Base-by-base conservation (phyloP, 805 yeast species). In the Spathaspora gorwiae region DNA sequence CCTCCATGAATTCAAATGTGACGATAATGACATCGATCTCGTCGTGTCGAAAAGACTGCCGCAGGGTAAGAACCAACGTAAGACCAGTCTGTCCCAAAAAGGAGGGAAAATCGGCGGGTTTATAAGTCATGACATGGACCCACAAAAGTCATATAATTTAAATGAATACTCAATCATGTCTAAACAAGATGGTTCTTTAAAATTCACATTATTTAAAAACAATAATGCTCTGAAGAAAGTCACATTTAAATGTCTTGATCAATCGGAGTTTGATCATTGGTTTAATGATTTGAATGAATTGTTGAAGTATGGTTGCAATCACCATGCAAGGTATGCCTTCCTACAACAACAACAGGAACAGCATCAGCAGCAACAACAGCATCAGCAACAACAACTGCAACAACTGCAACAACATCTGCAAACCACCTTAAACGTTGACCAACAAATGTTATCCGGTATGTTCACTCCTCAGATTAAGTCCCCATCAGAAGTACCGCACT, bases 281-380 rank as follows among this genome's bases (percentile, higher is more conserved):
- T 62, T 68, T 32, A 72, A 69, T 27, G 84, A 81, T 56, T 60
- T 83, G 38, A 63, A 66, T 29, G 82, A 80, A 49, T 62, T 83
- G 51, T 68, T 77, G 30, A 66, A 70, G 40, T 78, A 73, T 51
- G 69, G 70, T 19, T 60, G 64, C 44, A 56, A 62, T 33, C 76
- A 79, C 37, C 57, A 66, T 32, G 76, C 75, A 31, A 73, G 89
- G 61, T 76, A 79, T 48, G 65, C 64, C 13, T 42, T 42, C 33
- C 36, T 46, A 9, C 46, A 46, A 37, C 12, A 12, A 12, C 7
- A 35, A 31, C 24, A 19, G 5, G 4, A 19, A 5, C 24, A 19
- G 24, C 24, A 19, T 5, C 24, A 19, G 5, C 15, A 31, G 14
- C 30, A 9, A 29, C 13, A 9, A 5, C 32, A 13, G 33, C 11